Base-by-base conservation (phyloP, 202 grass and related monocot species). In the Setaria italica region DNA sequence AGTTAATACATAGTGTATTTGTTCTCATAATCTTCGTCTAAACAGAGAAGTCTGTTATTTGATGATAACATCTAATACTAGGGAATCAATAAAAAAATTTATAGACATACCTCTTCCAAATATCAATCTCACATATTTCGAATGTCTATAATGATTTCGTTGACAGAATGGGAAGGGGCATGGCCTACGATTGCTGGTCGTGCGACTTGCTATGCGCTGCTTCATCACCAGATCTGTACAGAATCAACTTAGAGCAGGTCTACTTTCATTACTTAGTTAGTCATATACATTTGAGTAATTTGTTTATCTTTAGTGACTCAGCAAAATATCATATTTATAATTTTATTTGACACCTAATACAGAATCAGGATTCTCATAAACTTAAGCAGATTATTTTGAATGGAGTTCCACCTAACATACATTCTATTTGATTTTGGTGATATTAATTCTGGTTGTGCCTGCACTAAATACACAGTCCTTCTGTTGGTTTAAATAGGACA, bases 241-340 rank as follows among this genome's bases (percentile, higher is more conserved):
- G 96, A 89, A 98, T 98, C 77, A 98, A 98, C 84, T 85, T 98
- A 76, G 95, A 95, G 84, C 95, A 95, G 88, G 95, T 95, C 50
- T 74, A 50, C 58, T 78, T 84, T 82, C 54, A 63, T 43, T 86
- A 25, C 53, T 84, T 84, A 42, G 72, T 39, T 72, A 75, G 68
- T 77, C 56, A 13, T 62, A 1, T 62, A 1, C 17, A 72, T 64
- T 72, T 63, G 29, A 84, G 10, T 80, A 65, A 50, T 72, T 72
- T 86, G 51, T 45, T 82, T 58, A 63, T 57, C 7, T 6, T n/a
- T 43, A 58, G 11, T 48, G 17, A 13, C 16, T 35, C 7, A 42
- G 29, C 14, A 25, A 67, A 57, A 63, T 20, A 62, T 72, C 19
- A 41, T 83, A 47, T 54, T 63, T 39, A 12, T 7, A 20, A 34